A percentile compares a stretch with the other conserved stretches of the same genome.
These are phyloP conservation scores for Omphalotus guepiniiformis DNA, from an alignment of 768 basidiomycete species.

Conservation along the genomic window DNA sequence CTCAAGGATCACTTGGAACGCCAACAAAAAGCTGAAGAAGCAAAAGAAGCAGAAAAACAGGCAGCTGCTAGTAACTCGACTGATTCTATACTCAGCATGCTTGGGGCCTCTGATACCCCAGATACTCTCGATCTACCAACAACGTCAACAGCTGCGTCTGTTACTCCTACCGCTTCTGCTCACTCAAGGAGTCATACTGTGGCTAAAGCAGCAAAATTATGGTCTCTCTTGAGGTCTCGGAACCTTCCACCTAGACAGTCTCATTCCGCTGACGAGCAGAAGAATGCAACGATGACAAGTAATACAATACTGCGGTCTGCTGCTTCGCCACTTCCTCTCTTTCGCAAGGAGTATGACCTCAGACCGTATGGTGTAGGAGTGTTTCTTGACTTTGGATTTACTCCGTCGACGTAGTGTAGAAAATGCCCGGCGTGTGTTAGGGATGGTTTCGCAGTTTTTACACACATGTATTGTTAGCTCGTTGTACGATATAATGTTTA, in stretches of 20 bases:
- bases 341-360: slow-evolving; percentile 63
- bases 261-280: background rate
- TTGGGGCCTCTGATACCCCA: too few relatives aligned
- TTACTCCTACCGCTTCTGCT: background rate
- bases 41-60: background rate
- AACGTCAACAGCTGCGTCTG: background rate
- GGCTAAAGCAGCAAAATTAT: background rate
- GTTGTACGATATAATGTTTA: background rate
- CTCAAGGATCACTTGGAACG: slow-evolving; percentile 37
- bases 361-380: slow-evolving; percentile 68
- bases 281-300: background rate
- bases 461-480: background rate
- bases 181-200: background rate
- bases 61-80: too few relatives aligned
- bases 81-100: too few relatives aligned
- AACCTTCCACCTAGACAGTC: background rate
- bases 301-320: background rate
- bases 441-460: too few relatives aligned
- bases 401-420: background rate
- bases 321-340: slow-evolving; percentile 17
- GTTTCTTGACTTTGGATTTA: slow-evolving; percentile 65
- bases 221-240: background rate
- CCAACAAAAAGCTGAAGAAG: slow-evolving; percentile 21
- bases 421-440: background rate
- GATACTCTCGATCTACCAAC: background rate